phyloP scores from a whole-genome alignment of 768 basidiomycete genomes.

The Boletales sp. region DNA sequence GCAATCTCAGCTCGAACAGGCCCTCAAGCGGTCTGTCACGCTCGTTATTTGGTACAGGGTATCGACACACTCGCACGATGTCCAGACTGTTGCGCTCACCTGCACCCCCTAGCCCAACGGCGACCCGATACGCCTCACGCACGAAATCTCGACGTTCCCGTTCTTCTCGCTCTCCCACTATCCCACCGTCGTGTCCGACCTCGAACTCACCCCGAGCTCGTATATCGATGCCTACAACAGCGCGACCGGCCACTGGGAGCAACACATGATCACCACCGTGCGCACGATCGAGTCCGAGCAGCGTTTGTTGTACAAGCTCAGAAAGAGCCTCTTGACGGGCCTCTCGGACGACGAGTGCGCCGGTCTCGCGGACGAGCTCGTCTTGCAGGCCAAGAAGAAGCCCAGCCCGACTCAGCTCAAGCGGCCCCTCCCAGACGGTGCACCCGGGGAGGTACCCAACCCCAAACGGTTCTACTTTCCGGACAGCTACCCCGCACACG shows the following conservation, averaged over 20 bases:
- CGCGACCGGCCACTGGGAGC: slow-evolving; percentile 59
- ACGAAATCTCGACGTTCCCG: slow-evolving; percentile 60
- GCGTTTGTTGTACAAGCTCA: slow-evolving; percentile 56
- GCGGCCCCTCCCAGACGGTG: slow-evolving; percentile 19
- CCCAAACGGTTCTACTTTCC: slow-evolving; percentile 28
- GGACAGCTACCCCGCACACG: slow-evolving; percentile 24
- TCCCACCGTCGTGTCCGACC: slow-evolving; percentile 48
- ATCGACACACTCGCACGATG: slow-evolving; percentile 3
- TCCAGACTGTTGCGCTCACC: slow-evolving; percentile 4
- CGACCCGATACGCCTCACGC: slow-evolving; percentile 56
- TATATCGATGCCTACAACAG: slow-evolving; percentile 63
- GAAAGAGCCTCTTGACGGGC: slow-evolving; percentile 56
- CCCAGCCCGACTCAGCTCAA: slow-evolving; percentile 21
- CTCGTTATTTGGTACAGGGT: slow-evolving; percentile 73
- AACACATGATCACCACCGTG: slow-evolving; percentile 57
- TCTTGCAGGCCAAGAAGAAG: slow-evolving; percentile 37
- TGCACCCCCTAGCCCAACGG: slow-evolving; percentile 37
- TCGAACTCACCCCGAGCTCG: slow-evolving; percentile 47
- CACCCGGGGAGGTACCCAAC: slow-evolving; percentile 19
- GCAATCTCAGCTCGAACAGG: slow-evolving; percentile 33
- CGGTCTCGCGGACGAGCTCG: slow-evolving; percentile 53
- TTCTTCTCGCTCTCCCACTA: slow-evolving; percentile 58
- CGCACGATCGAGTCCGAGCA: slow-evolving; percentile 58
- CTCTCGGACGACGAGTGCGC: slow-evolving; percentile 55
- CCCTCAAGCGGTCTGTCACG: slow-evolving; percentile 52